Evolutionary conservation across 495 filamentous ascomycete genomes (phyloP), one percentile per base, ranked within the genome.

Genomic region (Astrothelium subdiscretum): DNA sequence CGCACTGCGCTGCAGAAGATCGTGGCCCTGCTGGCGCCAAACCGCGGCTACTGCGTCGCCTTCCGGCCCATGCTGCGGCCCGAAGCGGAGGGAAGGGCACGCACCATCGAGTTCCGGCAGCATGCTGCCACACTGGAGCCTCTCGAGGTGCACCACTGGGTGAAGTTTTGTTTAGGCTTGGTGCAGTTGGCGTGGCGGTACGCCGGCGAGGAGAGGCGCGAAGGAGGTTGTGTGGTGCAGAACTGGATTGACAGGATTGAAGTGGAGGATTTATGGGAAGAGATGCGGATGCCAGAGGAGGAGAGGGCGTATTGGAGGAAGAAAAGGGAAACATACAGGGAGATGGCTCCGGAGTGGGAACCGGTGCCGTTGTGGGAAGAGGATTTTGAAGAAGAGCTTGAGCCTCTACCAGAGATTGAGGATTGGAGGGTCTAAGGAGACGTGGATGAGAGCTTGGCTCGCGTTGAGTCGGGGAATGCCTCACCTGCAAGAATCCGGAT

Each of bases 211-310:
- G 59, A 58, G 24, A 29, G 20, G 24, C 22, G 24, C 6, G 48
- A 29, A 29, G 24, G 48, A 3, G 48, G 3, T 8, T 62, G 59
- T 51, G 42, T 10, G 29, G 54, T 31, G 26, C 31, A 8, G 26
- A 59, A 57, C 31, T 63, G 66, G 66, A 32, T 20, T 8, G 66
- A 48, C 27, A 38, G 15, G 26, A 58, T 67, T 32, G 48, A 24
- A 12, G 51, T 68, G n/a, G 58, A 43, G 59, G 62, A 57, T 32
- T 60, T 69, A 4, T 40, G 61, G 13, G 63, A 40, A 26, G 31
- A 43, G 26, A 65, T 65, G 59, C 43, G 59, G 27, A 51, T 68
- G 35, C 31, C 18, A 12, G 42, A 61, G 48, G 66, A 57, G 31
- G 59, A 59, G 27, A 65, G 42, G 15, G 59, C 31, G 52, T 63